Evolutionary conservation across 1,284 basidiomycete genomes (phyloP).

Genomic region (Limonomyces culmigenus): DNA sequence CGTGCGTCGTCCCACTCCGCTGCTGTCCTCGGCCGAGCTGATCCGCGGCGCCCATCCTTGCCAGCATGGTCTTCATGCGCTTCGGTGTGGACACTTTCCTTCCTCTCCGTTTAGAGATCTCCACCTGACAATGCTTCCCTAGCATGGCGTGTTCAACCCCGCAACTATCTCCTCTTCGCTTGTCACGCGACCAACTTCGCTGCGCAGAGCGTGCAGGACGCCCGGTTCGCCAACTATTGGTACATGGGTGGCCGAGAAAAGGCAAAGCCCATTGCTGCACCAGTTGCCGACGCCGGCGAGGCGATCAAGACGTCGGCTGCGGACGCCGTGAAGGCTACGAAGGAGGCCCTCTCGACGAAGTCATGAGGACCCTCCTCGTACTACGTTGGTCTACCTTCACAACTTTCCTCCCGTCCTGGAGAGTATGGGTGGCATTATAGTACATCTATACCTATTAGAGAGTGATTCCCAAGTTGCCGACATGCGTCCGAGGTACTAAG

Average conservation of each 20-base stretch:
- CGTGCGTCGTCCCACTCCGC: conserved; percentile 39
- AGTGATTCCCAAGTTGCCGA: no score
- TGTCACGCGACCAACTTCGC: conserved; percentile 83
- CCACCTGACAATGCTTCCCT: conserved; percentile 2
- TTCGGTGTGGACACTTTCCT: no score
- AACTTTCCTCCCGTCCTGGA: no score
- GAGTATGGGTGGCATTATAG: no score
- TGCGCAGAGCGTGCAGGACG: conserved; percentile 75
- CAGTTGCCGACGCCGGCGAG: conserved; percentile 15
- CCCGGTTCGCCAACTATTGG: conserved; percentile 83
- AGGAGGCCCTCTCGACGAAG: conserved; percentile 18
- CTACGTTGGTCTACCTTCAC: no score
- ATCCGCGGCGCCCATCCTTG: neutral
- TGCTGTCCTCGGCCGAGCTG: conserved; percentile 4
- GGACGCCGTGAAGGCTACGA: conserved; percentile 17
- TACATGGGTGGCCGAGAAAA: conserved; percentile 62
- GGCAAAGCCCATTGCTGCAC: conserved; percentile 18
- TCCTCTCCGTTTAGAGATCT: conserved; percentile 5
- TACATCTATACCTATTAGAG: no score
- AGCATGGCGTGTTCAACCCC: conserved; percentile 90
- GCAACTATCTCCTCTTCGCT: conserved; percentile 88
- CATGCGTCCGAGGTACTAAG: no score
- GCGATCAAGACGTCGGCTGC: conserved; percentile 34
- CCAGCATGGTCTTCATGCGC: conserved; percentile 85
- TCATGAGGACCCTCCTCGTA: no score